These are phyloP conservation scores for Cystobasidium onofrii DNA, from an alignment of 768 basidiomycete genomes.

Conservation along the genomic window DNA sequence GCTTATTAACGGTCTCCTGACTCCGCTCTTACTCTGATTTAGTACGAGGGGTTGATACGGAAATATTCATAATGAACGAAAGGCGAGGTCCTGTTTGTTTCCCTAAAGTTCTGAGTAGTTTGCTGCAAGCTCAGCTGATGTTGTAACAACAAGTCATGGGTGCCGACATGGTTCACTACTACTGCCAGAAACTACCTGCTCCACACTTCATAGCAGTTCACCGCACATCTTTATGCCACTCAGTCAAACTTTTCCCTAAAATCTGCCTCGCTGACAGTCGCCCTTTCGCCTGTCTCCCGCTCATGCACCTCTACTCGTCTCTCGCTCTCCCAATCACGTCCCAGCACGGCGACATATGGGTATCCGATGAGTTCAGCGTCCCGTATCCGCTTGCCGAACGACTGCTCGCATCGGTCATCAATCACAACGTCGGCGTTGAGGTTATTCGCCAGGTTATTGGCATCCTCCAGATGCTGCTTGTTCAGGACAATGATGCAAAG, in stretches of 20 bases:
- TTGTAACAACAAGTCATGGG: not conserved
- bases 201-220: not conserved
- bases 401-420: conserved; percentile 24
- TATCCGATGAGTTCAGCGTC: conserved; percentile 33
- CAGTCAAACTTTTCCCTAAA: not conserved
- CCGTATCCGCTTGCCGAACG: conserved; percentile 28
- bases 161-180: not conserved
- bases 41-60: conserved; percentile 24
- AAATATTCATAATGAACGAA: not conserved
- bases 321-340: conserved; percentile 16
- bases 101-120: not conserved
- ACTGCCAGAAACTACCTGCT: not conserved
- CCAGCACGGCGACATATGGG: conserved; percentile 14
- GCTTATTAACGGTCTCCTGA: no score
- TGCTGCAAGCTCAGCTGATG: not conserved
- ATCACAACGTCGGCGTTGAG: conserved; percentile 4
- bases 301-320: conserved; percentile 18
- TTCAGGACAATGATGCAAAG: conserved; percentile 7
- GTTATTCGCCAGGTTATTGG: not conserved
- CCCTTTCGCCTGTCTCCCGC: conserved; percentile 3
- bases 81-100: not conserved
- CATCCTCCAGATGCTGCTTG: not conserved
- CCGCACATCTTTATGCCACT: not conserved
- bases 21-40: not conserved
- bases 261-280: not conserved